Conservation (phyloP, 805 yeast species). For the Jamesozyma spencerorum region DNA sequence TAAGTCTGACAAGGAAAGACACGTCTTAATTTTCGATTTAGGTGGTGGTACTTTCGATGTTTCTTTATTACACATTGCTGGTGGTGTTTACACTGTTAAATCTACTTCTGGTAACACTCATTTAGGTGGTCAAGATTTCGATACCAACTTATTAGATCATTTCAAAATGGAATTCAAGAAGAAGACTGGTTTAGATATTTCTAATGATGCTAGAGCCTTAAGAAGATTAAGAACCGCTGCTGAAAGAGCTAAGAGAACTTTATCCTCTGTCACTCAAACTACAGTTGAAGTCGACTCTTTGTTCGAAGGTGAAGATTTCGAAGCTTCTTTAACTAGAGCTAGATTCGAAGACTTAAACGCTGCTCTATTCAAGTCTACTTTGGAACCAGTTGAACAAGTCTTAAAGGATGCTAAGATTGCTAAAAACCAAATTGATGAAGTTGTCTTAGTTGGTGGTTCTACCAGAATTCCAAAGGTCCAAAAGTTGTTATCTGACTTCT, state of each 20-base stretch:
- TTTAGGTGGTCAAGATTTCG: conserved; percentile 99
- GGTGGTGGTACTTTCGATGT: conserved; percentile 99
- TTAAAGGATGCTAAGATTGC: conserved; percentile 82
- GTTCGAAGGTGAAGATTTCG: conserved; percentile 92
- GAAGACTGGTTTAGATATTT: conserved; percentile 87
- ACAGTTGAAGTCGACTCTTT: conserved; percentile 94
- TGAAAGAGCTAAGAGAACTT: conserved; percentile 98
- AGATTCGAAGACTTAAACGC: conserved; percentile 95
- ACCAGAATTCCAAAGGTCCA: conserved; percentile 98
- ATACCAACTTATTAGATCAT: conserved; percentile 87
- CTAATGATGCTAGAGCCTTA: conserved; percentile 84
- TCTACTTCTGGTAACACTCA: conserved; percentile 99
- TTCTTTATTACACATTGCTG: conserved; percentile 83
- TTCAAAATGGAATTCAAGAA: conserved; percentile 91
- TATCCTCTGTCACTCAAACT: conserved; percentile 93
- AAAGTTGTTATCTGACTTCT: conserved; percentile 87
- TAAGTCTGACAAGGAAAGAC: conserved; percentile 70
- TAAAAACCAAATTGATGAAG: conserved; percentile 83
- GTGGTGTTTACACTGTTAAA: conserved; percentile 94
- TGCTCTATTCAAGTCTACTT: conserved; percentile 83
- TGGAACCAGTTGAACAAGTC: no score
- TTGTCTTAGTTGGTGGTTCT: conserved; percentile 97
- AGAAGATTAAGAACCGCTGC: conserved; percentile 99
- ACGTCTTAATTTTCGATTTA: conserved; percentile 86
- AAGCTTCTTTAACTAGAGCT: conserved; percentile 90